phyloP scores from a whole-genome alignment of 2,329 filamentous ascomycete species.

The Cladosporium velox region DNA sequence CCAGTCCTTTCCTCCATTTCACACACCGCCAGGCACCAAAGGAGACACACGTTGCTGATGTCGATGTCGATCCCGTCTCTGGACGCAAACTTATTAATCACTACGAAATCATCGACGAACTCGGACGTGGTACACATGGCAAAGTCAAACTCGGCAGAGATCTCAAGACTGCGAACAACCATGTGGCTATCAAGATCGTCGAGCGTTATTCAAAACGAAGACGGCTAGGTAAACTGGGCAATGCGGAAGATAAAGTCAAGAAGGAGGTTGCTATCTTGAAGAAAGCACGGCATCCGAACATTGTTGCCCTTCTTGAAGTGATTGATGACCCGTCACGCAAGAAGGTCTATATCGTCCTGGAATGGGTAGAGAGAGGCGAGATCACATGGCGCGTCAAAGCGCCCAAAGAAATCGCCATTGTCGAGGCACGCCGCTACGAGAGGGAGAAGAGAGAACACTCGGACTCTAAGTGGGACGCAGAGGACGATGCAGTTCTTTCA shows the following conservation, averaged over 20 bases:
- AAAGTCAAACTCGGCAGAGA: conserved; percentile 96
- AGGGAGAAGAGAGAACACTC: conserved; percentile 60
- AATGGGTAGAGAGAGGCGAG: conserved; percentile 92
- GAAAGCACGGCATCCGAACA: conserved; percentile 96
- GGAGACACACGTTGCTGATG: conserved; percentile 81
- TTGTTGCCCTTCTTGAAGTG: conserved; percentile 92
- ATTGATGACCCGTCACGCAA: conserved; percentile 95
- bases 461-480: conserved; percentile 44
- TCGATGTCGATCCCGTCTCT: conserved; percentile 84
- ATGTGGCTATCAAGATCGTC: conserved; percentile 98
- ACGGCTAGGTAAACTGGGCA: conserved; percentile 75
- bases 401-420: conserved; percentile 75
- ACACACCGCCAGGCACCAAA: conserved; percentile 53
- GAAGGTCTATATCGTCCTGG: conserved; percentile 97
- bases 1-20: conserved; percentile 53
- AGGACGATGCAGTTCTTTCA: conserved; percentile 48
- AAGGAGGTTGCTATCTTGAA: conserved; percentile 97
- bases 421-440: conserved; percentile 80
- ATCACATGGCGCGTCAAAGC: conserved; percentile 92
- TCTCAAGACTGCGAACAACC: conserved; percentile 65
- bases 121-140: conserved; percentile 92
- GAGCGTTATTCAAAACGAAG: conserved; percentile 92
- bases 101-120: conserved; percentile 95
- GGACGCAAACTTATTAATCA: conserved; percentile 97
- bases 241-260: conserved; percentile 80